A percentile compares a stretch with the other conserved stretches of the same genome.
These are phyloP conservation scores for Aspergillus ruber DNA, from an alignment of 2,329 filamentous ascomycete genomes.

Conservation along the genomic window DNA sequence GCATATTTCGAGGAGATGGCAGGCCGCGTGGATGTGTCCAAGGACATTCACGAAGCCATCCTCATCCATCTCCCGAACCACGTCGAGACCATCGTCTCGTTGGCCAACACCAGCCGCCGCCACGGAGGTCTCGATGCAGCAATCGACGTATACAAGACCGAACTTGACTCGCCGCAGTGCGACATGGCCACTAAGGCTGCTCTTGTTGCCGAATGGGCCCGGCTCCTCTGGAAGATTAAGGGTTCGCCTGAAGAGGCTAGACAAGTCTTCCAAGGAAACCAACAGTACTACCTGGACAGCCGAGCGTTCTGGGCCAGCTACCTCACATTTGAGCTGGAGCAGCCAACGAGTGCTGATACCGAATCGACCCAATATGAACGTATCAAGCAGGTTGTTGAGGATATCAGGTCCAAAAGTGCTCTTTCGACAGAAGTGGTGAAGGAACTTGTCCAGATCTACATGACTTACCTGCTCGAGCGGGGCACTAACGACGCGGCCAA, in stretches of 20 bases:
- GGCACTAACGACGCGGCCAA: slow-evolving; percentile 79
- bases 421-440: slow-evolving; percentile 63
- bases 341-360: slow-evolving; percentile 61
- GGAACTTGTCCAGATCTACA: slow-evolving; percentile 70
- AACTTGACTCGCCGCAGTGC: slow-evolving; percentile 66
- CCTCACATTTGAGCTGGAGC: slow-evolving; percentile 80
- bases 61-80: slow-evolving; percentile 70
- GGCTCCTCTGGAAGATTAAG: slow-evolving; percentile 80
- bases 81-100: slow-evolving; percentile 78
- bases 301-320: slow-evolving; percentile 85
- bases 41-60: slow-evolving; percentile 78
- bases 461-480: slow-evolving; percentile 75
- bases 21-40: slow-evolving; percentile 68
- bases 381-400: slow-evolving; percentile 74
- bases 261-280: slow-evolving; percentile 72
- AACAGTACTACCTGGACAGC: slow-evolving; percentile 78
- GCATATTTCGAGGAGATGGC: slow-evolving; percentile 90
- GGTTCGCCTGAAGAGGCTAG: slow-evolving; percentile 74
- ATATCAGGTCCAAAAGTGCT: slow-evolving; percentile 66
- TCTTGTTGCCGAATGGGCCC: slow-evolving; percentile 81
- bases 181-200: slow-evolving; percentile 78
- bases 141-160: slow-evolving; percentile 72
- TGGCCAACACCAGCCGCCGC: slow-evolving; percentile 79
- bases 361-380: slow-evolving; percentile 62
- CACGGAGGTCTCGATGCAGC: slow-evolving; percentile 78